These are phyloP conservation scores for Salicornia ramosissima DNA, from an alignment of 148 eudicot genomes.

Conservation along the genomic window DNA sequence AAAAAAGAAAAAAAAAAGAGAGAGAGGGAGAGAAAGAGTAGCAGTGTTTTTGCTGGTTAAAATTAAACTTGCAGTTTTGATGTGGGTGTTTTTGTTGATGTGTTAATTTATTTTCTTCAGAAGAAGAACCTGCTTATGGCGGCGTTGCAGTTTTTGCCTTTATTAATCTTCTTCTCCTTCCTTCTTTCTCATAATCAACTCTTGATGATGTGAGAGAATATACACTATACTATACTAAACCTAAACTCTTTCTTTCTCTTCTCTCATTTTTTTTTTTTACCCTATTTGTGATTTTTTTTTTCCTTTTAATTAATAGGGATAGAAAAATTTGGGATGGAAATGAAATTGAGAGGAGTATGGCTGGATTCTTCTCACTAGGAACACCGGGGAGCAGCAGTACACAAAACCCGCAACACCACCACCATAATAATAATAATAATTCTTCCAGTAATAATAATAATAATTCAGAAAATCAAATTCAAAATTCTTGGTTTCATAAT, in stretches of 20 bases:
- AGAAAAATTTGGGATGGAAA: conserved; percentile 6
- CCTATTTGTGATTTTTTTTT: too few relatives aligned
- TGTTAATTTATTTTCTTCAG: conserved; percentile 6
- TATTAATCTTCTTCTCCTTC: conserved; percentile 37
- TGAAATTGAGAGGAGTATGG: conserved; percentile 35
- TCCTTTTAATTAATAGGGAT: too few relatives aligned
- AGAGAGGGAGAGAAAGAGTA: background rate
- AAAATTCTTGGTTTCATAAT: conserved; percentile 2
- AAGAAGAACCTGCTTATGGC: conserved; percentile 63
- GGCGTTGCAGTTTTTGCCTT: conserved; percentile 86
- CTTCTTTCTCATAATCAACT: background rate
- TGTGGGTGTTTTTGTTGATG: background rate
- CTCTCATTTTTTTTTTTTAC: background rate
- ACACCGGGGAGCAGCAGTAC: conserved; percentile 30
- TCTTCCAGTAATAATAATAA: conserved; percentile 10
- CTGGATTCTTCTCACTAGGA: conserved; percentile 66
- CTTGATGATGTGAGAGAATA: background rate
- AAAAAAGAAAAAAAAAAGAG: conserved; percentile 1
- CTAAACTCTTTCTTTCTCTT: background rate
- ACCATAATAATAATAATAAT: conserved; percentile 21
- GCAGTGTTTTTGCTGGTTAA: background rate
- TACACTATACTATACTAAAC: conserved; percentile 1
- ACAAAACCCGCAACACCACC: conserved; percentile 11
- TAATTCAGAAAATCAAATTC: conserved; percentile 11
- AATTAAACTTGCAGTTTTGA: conserved; percentile 1